Evolutionary conservation across 192 early-diverging fungal genomes (phyloP), one percentile per base, ranked within the genome.

Genomic region (Paraglomus occultum): DNA sequence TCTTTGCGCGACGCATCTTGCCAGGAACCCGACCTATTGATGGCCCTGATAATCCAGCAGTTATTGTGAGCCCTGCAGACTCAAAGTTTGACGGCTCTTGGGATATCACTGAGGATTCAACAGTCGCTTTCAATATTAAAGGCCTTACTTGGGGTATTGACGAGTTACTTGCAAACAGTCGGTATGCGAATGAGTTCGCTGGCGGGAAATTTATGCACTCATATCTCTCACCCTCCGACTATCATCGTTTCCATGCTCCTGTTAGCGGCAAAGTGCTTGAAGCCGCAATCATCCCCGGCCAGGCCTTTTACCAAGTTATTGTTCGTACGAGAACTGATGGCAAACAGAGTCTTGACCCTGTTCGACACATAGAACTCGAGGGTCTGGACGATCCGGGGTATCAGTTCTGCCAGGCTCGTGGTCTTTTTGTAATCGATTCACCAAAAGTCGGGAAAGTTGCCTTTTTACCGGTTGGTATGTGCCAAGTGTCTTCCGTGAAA

Each of bases 381-480:
- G 6, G n/a, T 47, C 60, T 45, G 8, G 17, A 62, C 60, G 10
- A 40, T 62, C 18, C 44, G 43, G 60, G 60, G 5, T 61, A 61
- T 61, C 59, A 61, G 20, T 61, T 61, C 59, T 45, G 59, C 44
- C 60, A 62, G 60, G 2, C 60, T 46, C 60, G 44, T 20, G 60
- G 60, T 62, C 40, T 62, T 12, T 0, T 62, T 47, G 5, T 62
- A 47, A 47, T 62, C n/a, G 17, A 62, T 22, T 62, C 60, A 62
- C 44, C 44, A 45, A 47, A 57, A 57, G 17, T 62, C 47, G 60
- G 60, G 20, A 17, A 17, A 62, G 60, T 62, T 15, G 40, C 60
- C 8, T 17, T 62, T 62, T 62, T 62, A 47, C 60, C 60, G 1
- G 7, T 62, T 7, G 60, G 60, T 62, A 62, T 62, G 60, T 11